These are phyloP conservation scores for Exophiala calicioides DNA, from an alignment of 2,329 filamentous ascomycete genomes.

Conservation along the genomic window DNA sequence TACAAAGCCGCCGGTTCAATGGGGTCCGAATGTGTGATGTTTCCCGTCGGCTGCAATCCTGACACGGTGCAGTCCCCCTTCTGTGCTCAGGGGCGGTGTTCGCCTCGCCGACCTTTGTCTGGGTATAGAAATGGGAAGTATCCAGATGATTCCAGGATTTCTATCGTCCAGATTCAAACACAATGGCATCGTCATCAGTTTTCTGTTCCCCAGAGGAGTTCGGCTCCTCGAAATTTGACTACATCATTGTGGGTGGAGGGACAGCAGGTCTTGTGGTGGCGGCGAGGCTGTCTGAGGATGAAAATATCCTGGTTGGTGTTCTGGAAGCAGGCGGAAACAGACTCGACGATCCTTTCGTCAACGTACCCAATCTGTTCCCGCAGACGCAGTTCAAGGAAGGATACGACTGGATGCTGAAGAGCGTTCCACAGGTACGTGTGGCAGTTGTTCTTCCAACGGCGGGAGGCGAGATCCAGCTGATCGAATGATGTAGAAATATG, in stretches of 20 bases:
- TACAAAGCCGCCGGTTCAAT: too few relatives aligned
- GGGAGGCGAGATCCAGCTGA: constrained; percentile 22
- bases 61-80: too few relatives aligned
- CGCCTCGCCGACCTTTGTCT: too few relatives aligned
- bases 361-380: constrained; percentile 29
- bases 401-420: constrained; percentile 39
- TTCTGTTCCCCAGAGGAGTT: constrained; percentile 35
- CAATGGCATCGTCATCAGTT: too few relatives aligned
- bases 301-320: constrained; percentile 41
- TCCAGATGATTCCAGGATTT: too few relatives aligned
- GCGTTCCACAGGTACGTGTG: constrained; percentile 33
- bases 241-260: constrained; percentile 55
- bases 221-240: constrained; percentile 17
- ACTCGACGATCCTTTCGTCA: constrained; percentile 32
- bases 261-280: constrained; percentile 56
- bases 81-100: too few relatives aligned
- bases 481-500: constrained; percentile 18
- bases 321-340: constrained; percentile 45
- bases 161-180: too few relatives aligned
- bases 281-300: constrained; percentile 48
- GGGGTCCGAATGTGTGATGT: too few relatives aligned
- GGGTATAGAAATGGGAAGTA: too few relatives aligned
- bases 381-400: constrained; percentile 33
- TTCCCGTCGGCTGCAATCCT: too few relatives aligned
- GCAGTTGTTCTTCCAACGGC: too few relatives aligned